Conservation (phyloP, 1,284 basidiomycete genomes). For the Earliella scabrosa region DNA sequence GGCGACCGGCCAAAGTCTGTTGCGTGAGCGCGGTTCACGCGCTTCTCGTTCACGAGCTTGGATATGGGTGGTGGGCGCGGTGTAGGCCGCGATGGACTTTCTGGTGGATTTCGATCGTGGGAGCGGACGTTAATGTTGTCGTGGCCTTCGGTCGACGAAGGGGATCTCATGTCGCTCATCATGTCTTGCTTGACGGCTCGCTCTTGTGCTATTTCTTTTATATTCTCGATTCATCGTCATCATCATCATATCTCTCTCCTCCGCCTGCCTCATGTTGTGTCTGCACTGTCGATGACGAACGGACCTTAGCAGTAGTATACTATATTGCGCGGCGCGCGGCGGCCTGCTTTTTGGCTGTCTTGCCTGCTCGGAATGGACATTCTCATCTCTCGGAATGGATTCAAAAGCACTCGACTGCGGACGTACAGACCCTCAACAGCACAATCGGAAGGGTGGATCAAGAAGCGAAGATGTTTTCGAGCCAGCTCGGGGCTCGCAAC, state of each 20-base stretch:
- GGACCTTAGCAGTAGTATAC: conserved; percentile 19
- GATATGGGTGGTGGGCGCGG: too few relatives aligned
- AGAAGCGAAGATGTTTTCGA: too few relatives aligned
- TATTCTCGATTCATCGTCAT: background rate
- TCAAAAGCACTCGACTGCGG: too few relatives aligned
- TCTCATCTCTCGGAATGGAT: background rate
- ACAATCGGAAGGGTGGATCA: too few relatives aligned
- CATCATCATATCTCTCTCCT: background rate
- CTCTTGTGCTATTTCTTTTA: background rate
- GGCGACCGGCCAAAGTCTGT: conserved; percentile 49
- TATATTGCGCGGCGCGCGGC: background rate
- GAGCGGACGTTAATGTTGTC: background rate
- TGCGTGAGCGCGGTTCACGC: conserved; percentile 44
- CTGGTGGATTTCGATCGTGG: background rate
- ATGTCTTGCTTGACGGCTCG: conserved; percentile 4
- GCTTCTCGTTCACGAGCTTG: too few relatives aligned
- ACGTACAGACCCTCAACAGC: too few relatives aligned
- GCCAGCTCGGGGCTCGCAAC: too few relatives aligned
- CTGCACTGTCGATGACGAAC: conserved; percentile 22
- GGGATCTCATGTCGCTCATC: conserved; percentile 7
- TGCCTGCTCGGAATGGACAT: conserved; percentile 14
- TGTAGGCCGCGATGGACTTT: background rate
- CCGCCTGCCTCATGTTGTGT: conserved; percentile 18
- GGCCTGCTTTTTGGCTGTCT: background rate
- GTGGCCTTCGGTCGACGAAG: background rate